Evolutionary conservation across 2,329 filamentous ascomycete genomes (phyloP), one percentile per base, ranked within the genome.

Genomic region (Tolypocladium sp.): DNA sequence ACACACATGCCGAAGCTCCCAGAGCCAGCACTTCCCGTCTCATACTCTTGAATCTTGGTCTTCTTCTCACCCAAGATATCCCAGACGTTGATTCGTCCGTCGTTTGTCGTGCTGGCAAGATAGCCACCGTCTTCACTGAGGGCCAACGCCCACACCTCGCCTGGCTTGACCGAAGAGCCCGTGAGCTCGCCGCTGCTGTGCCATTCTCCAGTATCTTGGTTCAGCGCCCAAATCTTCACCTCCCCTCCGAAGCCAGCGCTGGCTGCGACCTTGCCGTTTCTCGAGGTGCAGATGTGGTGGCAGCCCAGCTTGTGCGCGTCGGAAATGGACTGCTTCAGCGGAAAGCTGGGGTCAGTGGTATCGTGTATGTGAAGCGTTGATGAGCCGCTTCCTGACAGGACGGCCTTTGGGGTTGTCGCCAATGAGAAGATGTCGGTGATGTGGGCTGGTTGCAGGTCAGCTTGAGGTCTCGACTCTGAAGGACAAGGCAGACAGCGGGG

Each of bases 1-100:
- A 99, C 86, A 68, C 89, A 89, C 76, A 94, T 85, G 42, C 92
- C 93, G 75, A 97, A 97, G 73, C 89, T 93, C 17, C 92, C 92
- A 66, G 93, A 91, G 1, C 77, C 77, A n/a, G 75, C 72, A 59
- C 75, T 80, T 33, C 79, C 80, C 12, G 93, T 97, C 77, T 96
- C 92, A 69, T 94, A 96, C 67, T 92, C 86, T 56, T 86, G 82
- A 61, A 94, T 86, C 74, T 89, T 90, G 59, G 81, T 77, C 65
- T 79, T 79, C 27, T 76, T 74, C 42, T 83, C 78, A 15, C 75
- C 79, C 55, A 77, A 69, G 37, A 88, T 74, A 69, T 96, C 87
- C 91, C 92, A 97, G 46, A 97, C 89, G 66, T 92, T 92, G 69
- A 97, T 86, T 58, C 88, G 85, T 4, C 94, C 94, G 70, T 95